A percentile compares a stretch with the other conserved stretches of the same genome.
phyloP scores from a whole-genome alignment of 345 rosid genomes.

The Camelina laxa region DNA sequence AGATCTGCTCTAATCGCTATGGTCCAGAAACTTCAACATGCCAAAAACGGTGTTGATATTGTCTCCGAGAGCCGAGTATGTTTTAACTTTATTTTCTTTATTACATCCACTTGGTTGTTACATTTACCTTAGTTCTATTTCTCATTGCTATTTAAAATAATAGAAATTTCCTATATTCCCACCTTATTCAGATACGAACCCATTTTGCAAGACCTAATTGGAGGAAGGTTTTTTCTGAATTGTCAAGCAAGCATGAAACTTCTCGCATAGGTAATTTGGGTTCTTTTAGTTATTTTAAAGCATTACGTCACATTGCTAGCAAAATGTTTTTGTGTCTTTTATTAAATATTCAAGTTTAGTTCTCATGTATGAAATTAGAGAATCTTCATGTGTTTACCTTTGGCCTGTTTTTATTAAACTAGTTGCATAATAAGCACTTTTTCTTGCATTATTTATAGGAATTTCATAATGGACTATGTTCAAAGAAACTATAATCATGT shows the following conservation, averaged over 20 bases:
- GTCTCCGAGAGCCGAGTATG: slow-evolving; percentile 91
- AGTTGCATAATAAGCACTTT: neutral
- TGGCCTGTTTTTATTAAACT: neutral
- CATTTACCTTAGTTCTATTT: neutral
- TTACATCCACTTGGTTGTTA: neutral
- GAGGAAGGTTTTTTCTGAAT: slow-evolving; percentile 78
- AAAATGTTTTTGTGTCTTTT: neutral
- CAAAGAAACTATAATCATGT: neutral
- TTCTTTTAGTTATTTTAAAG: neutral
- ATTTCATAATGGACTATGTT: no score
- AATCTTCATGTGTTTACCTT: neutral
- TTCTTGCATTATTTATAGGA: neutral
- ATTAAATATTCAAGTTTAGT: neutral
- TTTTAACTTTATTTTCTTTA: neutral
- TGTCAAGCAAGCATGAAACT: slow-evolving; percentile 60
- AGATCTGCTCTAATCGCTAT: slow-evolving; percentile 91
- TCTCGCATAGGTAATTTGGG: slow-evolving; percentile 69
- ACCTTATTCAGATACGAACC: slow-evolving; percentile 71
- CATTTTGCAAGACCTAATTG: slow-evolving; percentile 96
- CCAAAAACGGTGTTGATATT: slow-evolving; percentile 88
- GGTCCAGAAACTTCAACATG: slow-evolving; percentile 95
- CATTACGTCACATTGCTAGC: neutral
- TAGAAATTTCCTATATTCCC: neutral
- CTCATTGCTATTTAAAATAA: neutral
- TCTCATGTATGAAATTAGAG: neutral